phyloP scores from a whole-genome alignment of 2,329 filamentous ascomycete genomes.

The Cladosporium sp. region DNA sequence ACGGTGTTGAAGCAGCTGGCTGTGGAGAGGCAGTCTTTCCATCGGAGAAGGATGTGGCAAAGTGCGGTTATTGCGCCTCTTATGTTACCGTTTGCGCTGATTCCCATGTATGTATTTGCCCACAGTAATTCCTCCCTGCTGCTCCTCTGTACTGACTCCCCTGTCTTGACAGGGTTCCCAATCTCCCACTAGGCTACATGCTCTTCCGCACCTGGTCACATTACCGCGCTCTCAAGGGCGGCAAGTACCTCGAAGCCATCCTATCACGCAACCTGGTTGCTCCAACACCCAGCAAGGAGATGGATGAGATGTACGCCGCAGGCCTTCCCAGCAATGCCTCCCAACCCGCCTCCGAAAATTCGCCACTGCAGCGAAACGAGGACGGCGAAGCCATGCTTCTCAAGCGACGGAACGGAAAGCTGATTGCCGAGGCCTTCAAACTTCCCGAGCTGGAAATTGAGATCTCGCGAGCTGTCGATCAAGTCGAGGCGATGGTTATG shows the following conservation, averaged over 20 bases:
- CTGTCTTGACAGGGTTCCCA: slow-evolving; percentile 71
- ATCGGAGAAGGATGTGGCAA: slow-evolving; percentile 75
- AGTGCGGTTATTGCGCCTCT: slow-evolving; percentile 84
- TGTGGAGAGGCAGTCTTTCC: slow-evolving; percentile 76
- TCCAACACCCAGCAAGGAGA: not conserved
- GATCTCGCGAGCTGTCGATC: not conserved
- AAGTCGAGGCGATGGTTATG: not conserved
- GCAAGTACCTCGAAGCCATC: slow-evolving; percentile 81
- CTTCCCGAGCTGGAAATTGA: not conserved
- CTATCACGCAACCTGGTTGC: slow-evolving; percentile 70
- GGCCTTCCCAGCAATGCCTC: not conserved
- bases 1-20: slow-evolving; percentile 69
- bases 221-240: slow-evolving; percentile 82
- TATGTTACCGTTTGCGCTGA: slow-evolving; percentile 74
- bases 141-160: not conserved
- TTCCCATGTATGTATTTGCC: slow-evolving; percentile 70
- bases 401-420: not conserved
- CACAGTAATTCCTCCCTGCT: not conserved
- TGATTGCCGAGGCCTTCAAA: not conserved
- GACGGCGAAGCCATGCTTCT: not conserved
- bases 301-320: not conserved
- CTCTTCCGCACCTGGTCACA: slow-evolving; percentile 94
- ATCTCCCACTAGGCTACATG: slow-evolving; percentile 95
- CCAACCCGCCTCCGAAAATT: not conserved
- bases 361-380: no score